A percentile compares a stretch with the other conserved stretches of the same genome.
phyloP scores from a whole-genome alignment of 179 eudicot species.

The Spergularia azorica region DNA sequence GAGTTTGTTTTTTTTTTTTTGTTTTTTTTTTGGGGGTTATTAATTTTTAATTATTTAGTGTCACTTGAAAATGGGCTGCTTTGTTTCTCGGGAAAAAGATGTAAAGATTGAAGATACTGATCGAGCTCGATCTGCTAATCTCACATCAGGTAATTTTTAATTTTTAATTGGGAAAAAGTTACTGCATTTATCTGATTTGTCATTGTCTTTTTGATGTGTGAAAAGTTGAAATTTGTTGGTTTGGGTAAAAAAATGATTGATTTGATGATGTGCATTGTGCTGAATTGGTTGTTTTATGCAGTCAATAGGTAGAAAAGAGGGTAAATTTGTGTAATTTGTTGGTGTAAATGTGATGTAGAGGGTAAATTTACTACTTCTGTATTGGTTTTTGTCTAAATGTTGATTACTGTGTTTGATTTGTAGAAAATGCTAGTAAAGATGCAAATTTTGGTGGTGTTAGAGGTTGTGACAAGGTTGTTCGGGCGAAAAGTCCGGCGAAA shows the following conservation, averaged over 20 bases:
- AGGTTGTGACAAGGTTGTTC: constrained; percentile 23
- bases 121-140: constrained; percentile 51
- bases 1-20: neutral
- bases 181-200: neutral
- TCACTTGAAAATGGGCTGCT: constrained; percentile 40
- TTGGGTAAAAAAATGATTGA: neutral
- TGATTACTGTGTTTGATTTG: constrained; percentile 19
- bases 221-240: neutral
- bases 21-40: neutral
- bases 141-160: constrained; percentile 35
- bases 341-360: neutral
- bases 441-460: constrained; percentile 24
- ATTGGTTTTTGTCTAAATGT: neutral
- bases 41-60: neutral
- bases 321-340: neutral
- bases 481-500: constrained; percentile 40
- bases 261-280: neutral
- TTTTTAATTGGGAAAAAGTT: constrained; percentile 1
- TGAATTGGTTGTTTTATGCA: constrained; percentile 33
- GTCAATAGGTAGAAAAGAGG: constrained; percentile 20
- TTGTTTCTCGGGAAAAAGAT: constrained; percentile 33
- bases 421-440: constrained; percentile 31
- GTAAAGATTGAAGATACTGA: constrained; percentile 47
- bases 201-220: neutral
- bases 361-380: neutral